These are phyloP conservation scores for Cochlearia excelsa DNA, from an alignment of 345 rosid genomes.

Conservation along the genomic window DNA sequence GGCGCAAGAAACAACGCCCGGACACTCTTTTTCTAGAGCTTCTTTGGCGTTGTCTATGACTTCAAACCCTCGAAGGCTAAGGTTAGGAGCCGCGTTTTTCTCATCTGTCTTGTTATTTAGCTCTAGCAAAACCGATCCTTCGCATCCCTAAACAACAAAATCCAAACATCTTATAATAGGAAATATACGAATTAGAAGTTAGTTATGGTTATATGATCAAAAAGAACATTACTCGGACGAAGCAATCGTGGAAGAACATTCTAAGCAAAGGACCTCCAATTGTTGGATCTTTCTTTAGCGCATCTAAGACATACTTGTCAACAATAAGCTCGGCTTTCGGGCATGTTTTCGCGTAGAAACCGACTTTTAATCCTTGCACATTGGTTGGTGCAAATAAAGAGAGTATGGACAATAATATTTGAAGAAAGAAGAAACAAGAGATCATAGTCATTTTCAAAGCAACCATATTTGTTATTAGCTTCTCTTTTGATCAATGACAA, in stretches of 20 bases:
- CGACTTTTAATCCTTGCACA: conserved; percentile 44
- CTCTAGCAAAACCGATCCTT: conserved; percentile 68
- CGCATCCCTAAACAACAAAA: conserved; percentile 61
- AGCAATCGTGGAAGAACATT: conserved; percentile 83
- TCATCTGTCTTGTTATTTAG: conserved; percentile 48
- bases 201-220: not conserved
- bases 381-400: conserved; percentile 21
- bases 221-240: conserved; percentile 49
- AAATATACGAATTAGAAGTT: too few species aligned
- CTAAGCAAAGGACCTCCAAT: conserved; percentile 62
- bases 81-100: conserved; percentile 51
- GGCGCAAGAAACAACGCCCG: conserved; percentile 74
- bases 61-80: conserved; percentile 54
- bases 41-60: conserved; percentile 56
- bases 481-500: conserved; percentile 15
- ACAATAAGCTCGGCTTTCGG: conserved; percentile 52
- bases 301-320: conserved; percentile 25
- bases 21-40: conserved; percentile 65
- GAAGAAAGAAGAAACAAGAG: conserved; percentile 32
- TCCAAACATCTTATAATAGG: not conserved
- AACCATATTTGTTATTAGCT: conserved; percentile 32
- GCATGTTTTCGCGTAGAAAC: conserved; percentile 53
- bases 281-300: conserved; percentile 42
- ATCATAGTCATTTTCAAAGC: conserved; percentile 24
- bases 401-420: conserved; percentile 24